Evolutionary conservation across 768 basidiomycete species (phyloP).

Genomic region (Xerocomellus dryophilus): DNA sequence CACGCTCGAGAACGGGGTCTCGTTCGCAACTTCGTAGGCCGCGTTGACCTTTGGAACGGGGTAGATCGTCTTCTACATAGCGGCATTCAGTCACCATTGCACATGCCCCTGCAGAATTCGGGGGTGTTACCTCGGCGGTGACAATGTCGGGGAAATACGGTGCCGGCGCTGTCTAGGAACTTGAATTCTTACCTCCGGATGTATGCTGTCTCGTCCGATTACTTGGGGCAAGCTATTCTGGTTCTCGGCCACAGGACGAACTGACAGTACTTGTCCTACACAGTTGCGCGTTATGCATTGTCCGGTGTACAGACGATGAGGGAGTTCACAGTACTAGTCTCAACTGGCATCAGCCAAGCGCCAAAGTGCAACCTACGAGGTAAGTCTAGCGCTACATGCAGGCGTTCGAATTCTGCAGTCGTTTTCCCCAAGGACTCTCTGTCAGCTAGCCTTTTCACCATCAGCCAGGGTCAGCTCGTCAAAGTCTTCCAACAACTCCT

Average conservation of each 20-base stretch:
- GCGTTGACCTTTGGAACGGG: too few species aligned
- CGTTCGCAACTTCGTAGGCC: not conserved
- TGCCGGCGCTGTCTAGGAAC: too few species aligned
- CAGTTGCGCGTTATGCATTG: not conserved
- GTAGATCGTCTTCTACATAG: too few species aligned
- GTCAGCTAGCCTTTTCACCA: constrained; percentile 19
- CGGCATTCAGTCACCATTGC: not conserved
- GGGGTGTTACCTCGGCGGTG: too few species aligned
- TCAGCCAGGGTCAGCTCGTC: constrained; percentile 83
- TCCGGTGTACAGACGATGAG: too few species aligned
- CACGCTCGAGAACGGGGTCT: not conserved
- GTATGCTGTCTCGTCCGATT: not conserved
- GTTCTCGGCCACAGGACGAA: too few species aligned
- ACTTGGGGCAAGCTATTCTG: too few species aligned
- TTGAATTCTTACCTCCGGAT: not conserved
- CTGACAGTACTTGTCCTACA: not conserved
- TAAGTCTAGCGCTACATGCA: not conserved
- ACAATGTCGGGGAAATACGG: too few species aligned
- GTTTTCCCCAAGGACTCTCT: not conserved
- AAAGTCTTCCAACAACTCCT: constrained; percentile 88
- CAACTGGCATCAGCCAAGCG: not conserved
- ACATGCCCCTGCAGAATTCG: not conserved
- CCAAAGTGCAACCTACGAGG: too few species aligned
- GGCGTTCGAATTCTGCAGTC: not conserved
- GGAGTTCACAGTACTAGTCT: not conserved